These are phyloP conservation scores for Tremella mesenterica DNA, from an alignment of 768 basidiomycete genomes.

Conservation along the genomic window DNA sequence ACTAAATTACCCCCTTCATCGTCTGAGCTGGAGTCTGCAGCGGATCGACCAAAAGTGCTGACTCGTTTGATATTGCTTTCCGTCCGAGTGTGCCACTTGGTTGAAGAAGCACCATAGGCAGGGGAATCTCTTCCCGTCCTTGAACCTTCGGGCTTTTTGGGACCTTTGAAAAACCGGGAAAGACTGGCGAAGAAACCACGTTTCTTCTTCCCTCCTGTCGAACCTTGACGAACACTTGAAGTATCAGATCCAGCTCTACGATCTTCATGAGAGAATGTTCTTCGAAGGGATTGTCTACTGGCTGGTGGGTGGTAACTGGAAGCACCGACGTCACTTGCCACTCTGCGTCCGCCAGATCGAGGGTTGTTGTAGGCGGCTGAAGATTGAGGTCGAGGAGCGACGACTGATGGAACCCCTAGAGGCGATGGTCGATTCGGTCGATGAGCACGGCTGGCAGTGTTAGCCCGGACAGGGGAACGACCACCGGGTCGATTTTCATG, in stretches of 20 bases:
- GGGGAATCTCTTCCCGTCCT: conserved; percentile 38
- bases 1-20: conserved; percentile 35
- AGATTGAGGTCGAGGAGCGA: too few species aligned
- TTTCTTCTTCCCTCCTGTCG: conserved; percentile 29
- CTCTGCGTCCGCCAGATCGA: conserved; percentile 32
- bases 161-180: conserved; percentile 36
- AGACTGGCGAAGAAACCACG: conserved; percentile 40
- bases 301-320: conserved; percentile 33
- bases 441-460: conserved; percentile 3
- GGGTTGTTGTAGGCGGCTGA: conserved; percentile 18
- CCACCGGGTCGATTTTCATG: conserved; percentile 39
- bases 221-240: conserved; percentile 22
- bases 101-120: conserved; percentile 23
- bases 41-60: conserved; percentile 14
- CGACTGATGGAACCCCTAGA: conserved; percentile 31
- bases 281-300: conserved; percentile 24
- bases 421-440: conserved; percentile 20
- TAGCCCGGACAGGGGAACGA: conserved; percentile 4
- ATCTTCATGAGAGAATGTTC: conserved; percentile 32
- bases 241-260: conserved; percentile 24
- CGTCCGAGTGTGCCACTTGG: conserved; percentile 39
- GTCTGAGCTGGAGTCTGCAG: conserved; percentile 29
- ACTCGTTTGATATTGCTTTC: conserved; percentile 37
- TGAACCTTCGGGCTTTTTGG: conserved; percentile 12
- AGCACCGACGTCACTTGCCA: conserved; percentile 38